Conservation (phyloP, 2,329 filamentous ascomycete genomes). For the Coccinonectria pachysandricola region DNA sequence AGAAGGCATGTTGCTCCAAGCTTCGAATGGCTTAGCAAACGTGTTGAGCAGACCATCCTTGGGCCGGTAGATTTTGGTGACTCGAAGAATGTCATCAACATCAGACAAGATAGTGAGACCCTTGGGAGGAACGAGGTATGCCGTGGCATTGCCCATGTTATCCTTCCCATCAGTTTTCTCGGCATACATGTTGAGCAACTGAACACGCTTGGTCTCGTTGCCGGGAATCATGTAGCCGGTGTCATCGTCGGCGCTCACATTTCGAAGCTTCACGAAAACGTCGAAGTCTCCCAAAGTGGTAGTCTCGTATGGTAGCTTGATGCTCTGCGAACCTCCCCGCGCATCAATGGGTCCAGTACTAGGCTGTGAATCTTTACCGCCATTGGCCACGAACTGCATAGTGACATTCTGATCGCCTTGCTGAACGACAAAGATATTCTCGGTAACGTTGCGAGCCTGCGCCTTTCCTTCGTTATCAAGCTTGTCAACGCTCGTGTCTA, state of each 20-base stretch:
- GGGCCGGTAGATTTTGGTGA: slow-evolving; percentile 72
- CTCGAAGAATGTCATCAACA: slow-evolving; percentile 70
- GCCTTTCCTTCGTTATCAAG: slow-evolving; percentile 49
- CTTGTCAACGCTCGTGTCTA: slow-evolving; percentile 50
- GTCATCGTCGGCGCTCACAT: slow-evolving; percentile 39
- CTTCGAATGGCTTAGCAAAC: slow-evolving; percentile 58
- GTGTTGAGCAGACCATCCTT: slow-evolving; percentile 66
- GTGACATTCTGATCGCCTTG: slow-evolving; percentile 54
- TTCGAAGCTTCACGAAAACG: slow-evolving; percentile 53
- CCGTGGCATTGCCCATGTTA: slow-evolving; percentile 60
- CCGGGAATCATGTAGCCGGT: slow-evolving; percentile 48
- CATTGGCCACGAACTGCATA: slow-evolving; percentile 43
- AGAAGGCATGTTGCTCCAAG: slow-evolving; percentile 72
- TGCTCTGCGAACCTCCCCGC: slow-evolving; percentile 50
- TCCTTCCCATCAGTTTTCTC: slow-evolving; percentile 52
- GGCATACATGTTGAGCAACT: slow-evolving; percentile 58
- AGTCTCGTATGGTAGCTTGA: slow-evolving; percentile 55
- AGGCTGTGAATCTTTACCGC: slow-evolving; percentile 38
- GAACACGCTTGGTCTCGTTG: slow-evolving; percentile 53
- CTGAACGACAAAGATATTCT: slow-evolving; percentile 65
- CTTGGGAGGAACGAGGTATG: slow-evolving; percentile 60
- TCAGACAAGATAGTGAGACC: slow-evolving; percentile 67
- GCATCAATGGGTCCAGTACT: slow-evolving; percentile 42
- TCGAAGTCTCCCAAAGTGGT: slow-evolving; percentile 64
- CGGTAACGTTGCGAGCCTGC: slow-evolving; percentile 64